Evolutionary conservation across 164 flowering plant genomes (phyloP), one percentile per base, ranked within the genome.

Genomic region (Magnolia changhungtana): DNA sequence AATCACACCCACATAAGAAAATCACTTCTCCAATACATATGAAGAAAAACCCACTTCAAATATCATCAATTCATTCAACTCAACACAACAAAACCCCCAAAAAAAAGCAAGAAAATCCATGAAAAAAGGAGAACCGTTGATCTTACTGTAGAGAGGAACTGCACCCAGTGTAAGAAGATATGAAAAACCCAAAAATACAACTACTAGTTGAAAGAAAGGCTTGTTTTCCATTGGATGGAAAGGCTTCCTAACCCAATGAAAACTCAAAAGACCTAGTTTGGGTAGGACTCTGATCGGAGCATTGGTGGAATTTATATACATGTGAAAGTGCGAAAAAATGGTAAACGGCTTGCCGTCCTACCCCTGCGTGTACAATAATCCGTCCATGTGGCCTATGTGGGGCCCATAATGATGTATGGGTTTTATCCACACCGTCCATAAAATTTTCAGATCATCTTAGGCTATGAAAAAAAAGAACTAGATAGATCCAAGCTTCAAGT

Each of bases 111-210:
- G 16, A 65, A 45, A 67, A 24, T 18, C 1, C 37, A 37, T 4
- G 45, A 29, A 20, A 1, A 52, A 14, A 71, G 20, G 24, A 58
- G 24, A 61, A 52, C 16, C 72, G 31, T 49, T 70, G 29, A 23
- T 0, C 84, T 80, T 76, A 85, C 89, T 75, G 21, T 86, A 72
- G 59, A 83, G 18, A 72, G 87, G 85, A 74, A 84, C 78, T 16
- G 84, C 86, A 73, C 71, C 67, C 65, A 76, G 50, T 7, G 84
- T 79, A n/a, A 86, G 59, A 37, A 80, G 58, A 72, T 59, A 78
- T 59, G 85, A 85, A 72, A 85, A 72, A 55, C 71, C 82, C 74
- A 88, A 75, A 29, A 82, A 74, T 13, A 86, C 76, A 0, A 85
- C 31, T 8, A 85, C 58, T 29, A 83, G 63, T 45, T 37, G 65